phyloP scores from a whole-genome alignment of 2,329 filamentous ascomycete genomes.

The Neophaeococcomyces mojaviensis region DNA sequence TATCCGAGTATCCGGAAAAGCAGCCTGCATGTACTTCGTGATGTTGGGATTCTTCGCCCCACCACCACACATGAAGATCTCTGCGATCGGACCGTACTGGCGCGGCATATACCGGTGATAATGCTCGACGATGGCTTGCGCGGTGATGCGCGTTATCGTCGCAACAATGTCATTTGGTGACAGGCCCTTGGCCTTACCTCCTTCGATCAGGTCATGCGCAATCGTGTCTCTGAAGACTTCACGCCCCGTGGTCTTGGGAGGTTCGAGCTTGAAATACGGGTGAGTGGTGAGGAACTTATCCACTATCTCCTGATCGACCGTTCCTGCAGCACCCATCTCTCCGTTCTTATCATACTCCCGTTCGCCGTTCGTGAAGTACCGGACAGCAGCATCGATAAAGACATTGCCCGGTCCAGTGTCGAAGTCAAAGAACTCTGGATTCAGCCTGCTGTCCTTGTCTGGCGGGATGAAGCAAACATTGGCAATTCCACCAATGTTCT shows the following conservation, averaged over 20 bases:
- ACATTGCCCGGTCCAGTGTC: constrained; percentile 51
- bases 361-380: constrained; percentile 46
- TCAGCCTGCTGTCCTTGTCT: constrained; percentile 30
- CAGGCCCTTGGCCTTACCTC: constrained; percentile 39
- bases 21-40: constrained; percentile 42
- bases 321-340: constrained; percentile 43
- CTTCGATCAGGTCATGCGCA: constrained; percentile 45
- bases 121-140: constrained; percentile 50
- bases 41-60: constrained; percentile 54
- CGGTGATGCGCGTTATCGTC: constrained; percentile 53
- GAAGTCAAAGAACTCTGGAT: constrained; percentile 42
- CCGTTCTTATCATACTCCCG: constrained; percentile 47
- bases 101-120: constrained; percentile 42
- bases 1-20: constrained; percentile 44
- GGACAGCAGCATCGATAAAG: constrained; percentile 51
- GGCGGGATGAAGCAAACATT: constrained; percentile 56
- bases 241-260: constrained; percentile 52
- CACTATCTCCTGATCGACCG: constrained; percentile 45
- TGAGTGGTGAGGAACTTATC: constrained; percentile 42
- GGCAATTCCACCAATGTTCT: constrained; percentile 56
- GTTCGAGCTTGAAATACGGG: constrained; percentile 45
- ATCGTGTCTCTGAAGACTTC: constrained; percentile 54
- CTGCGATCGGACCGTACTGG: constrained; percentile 37
- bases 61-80: constrained; percentile 56
- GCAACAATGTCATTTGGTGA: constrained; percentile 48